A percentile compares a stretch with the other conserved stretches of the same genome.
Evolutionary conservation across 139 green algal genomes (phyloP).

Genomic region (Chlorella sp.): DNA sequence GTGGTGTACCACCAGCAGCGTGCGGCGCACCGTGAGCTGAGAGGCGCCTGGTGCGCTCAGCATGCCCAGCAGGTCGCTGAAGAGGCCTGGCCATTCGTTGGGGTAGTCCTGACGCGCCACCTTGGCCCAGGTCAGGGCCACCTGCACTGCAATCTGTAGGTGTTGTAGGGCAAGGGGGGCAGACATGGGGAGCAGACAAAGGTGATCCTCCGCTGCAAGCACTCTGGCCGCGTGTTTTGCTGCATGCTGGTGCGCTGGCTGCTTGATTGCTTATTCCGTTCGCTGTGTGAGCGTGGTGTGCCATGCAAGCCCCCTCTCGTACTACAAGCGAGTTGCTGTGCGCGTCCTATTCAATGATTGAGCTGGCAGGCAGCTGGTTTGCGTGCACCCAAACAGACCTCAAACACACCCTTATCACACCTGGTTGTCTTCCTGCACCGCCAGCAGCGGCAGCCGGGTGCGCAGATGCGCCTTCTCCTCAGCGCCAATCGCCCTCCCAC

Average conservation of each 20-base stretch:
- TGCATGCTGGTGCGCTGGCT: no score
- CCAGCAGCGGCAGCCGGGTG: slow-evolving; percentile 50
- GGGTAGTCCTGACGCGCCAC: slow-evolving; percentile 87
- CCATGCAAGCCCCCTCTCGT: no score
- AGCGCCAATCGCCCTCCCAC: slow-evolving; percentile 49
- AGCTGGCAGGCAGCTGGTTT: no score
- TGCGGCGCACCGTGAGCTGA: slow-evolving; percentile 33
- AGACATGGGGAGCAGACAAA: not conserved
- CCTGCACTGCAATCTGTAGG: slow-evolving; percentile 43
- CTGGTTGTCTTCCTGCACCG: slow-evolving; percentile 78
- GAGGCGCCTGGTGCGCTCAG: not conserved
- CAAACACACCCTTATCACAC: slow-evolving; percentile 26
- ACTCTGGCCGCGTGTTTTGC: no score
- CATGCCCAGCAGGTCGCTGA: slow-evolving; percentile 24
- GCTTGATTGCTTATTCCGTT: no score
- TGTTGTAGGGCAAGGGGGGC: not conserved
- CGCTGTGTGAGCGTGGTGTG: no score
- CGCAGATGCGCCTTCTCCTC: slow-evolving; percentile 81
- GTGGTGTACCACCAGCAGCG: slow-evolving; percentile 85
- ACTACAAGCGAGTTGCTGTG: no score
- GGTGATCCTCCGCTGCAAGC: not conserved
- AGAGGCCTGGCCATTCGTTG: slow-evolving; percentile 73
- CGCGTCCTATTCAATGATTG: no score
- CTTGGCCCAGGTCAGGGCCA: slow-evolving; percentile 82
- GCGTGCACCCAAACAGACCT: no score